Evolutionary conservation across 768 basidiomycete species (phyloP), one percentile per base, ranked within the genome.

Genomic region (Cystofilobasidium bisporidii): DNA sequence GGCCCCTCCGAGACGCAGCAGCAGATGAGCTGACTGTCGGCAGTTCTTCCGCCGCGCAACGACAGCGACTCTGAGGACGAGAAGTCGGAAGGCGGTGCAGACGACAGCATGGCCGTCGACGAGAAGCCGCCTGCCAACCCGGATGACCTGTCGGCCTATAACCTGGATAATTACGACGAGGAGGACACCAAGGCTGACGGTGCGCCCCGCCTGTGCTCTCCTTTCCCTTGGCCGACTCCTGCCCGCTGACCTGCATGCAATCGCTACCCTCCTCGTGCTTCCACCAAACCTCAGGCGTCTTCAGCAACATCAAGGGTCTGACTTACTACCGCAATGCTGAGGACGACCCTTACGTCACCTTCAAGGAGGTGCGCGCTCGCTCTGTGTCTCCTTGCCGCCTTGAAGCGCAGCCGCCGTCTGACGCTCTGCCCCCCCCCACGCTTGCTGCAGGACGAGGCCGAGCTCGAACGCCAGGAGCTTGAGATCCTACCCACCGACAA

Each of bases 291-390:
- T 76, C 78, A 72, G 79, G 92, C 45, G 88, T 88, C 22, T 99
- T 99, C 79, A 91, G 87, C 76, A 93, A 90, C 73, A 91, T 98
- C 77, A 94, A 96, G 75, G 94, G 93, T 22, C 79, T 99, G 61
- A 87, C 87, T 26, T 94, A 89, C 75, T 92, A 97, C 77, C 84
- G 85, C 61, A 85, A 91, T 72, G 91, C 92, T 73, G 83, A 88
- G 63, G 91, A 97, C 41, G 96, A 99, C 77, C 96, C 96, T 0
- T 98, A 93, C 74, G 88, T 99, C 72, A 98, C 94, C 0, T 78
- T 98, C 45, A 93, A 96, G 82, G 89, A 92, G 73, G 92, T 90
- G 73, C 48, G 83, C 76, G 20, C 14, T n/a, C 26, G 41, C 22
- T 17, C 41, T 1, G 9, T 58, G 43, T 43, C 38, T 24, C 1